Base-by-base conservation (phyloP, 768 basidiomycete genomes). In the Tricholoma terreum region DNA sequence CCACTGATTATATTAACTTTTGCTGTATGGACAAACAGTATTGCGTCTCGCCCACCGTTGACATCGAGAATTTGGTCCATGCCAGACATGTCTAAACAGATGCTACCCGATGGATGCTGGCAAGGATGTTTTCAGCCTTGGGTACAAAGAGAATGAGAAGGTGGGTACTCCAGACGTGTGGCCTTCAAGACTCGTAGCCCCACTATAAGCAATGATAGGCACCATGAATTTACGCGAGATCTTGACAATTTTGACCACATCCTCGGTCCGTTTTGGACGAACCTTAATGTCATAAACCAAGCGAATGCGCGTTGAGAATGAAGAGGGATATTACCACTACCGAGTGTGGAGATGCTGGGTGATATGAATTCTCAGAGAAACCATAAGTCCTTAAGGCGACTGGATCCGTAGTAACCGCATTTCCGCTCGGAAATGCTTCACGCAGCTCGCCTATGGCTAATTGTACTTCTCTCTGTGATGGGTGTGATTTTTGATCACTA, bases 111-210 rank as follows among this genome's bases (percentile, higher is more conserved):
- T 0, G 76, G 67, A 61, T 74, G 67, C 81, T 82, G 40, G n/a
- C 22, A 8, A 52, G 58, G 45, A 38, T 24, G n/a, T 56, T 43
- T 50, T 46, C 46, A 33, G 36, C 50, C 36, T 31, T 36, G 43
- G 50, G 33, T 2, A 49, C 19, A 53, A 48, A 21, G 52, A 38
- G 33, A 46, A 12, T 35, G 55, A 59, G 34, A 36, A 36, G 27
- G 21, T 10, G 71, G 79, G 56, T 64, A 90, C 90, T 27, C 89
- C 89, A 49, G 83, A 83, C 59, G 87, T 91, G 72, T 96, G 92
- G 0, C 92, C 92, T 68, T 96, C 94, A 11, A 95, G 77, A 65
- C 86, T 88, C 0, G 92, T 96, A 10, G 90, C 93, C 1, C 92
- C 94, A 49, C 88, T 85, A 65, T 87, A 94, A 2, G 92, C 84